Evolutionary conservation across 768 basidiomycete species (phyloP).

Genomic region (Paxillus rubicundulus): DNA sequence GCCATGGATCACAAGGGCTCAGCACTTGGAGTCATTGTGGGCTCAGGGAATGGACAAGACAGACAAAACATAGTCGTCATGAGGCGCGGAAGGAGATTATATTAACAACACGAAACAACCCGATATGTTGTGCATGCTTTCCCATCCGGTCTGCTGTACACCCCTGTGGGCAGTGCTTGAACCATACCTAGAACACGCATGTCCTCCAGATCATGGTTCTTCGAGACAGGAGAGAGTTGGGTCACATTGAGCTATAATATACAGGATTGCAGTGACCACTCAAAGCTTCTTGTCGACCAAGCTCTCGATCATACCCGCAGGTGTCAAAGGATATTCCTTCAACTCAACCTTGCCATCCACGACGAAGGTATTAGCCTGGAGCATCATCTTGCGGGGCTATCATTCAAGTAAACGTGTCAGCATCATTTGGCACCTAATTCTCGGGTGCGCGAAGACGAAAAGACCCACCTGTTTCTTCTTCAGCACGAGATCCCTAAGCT

Average conservation of each 20-base stretch:
- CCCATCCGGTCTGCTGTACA: too few relatives aligned
- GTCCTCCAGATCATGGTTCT: neutral
- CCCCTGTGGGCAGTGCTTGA: too few relatives aligned
- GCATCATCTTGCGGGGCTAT: slow-evolving; percentile 81
- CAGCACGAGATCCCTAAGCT: slow-evolving; percentile 74
- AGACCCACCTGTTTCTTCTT: slow-evolving; percentile 69
- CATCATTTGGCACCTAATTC: neutral
- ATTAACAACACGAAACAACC: neutral
- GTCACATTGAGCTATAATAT: neutral
- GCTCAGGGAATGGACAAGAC: neutral
- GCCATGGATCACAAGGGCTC: slow-evolving; percentile 16
- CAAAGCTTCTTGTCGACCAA: slow-evolving; percentile 70
- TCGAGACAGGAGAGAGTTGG: neutral
- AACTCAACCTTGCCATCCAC: slow-evolving; percentile 66
- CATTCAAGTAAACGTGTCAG: neutral
- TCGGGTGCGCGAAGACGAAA: neutral
- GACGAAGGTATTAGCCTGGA: slow-evolving; percentile 77
- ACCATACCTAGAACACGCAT: too few relatives aligned
- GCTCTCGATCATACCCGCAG: slow-evolving; percentile 75
- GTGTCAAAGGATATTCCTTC: slow-evolving; percentile 75
- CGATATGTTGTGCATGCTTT: too few relatives aligned
- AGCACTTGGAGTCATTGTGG: slow-evolving; percentile 14
- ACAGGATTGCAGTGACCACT: neutral
- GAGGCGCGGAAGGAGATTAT: neutral
- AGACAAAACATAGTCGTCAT: too few relatives aligned